Percentiles rank a stretch among this genome's conserved stretches.
phyloP scores from a whole-genome alignment of 805 yeast species.

The Saturnispora zaruensis region DNA sequence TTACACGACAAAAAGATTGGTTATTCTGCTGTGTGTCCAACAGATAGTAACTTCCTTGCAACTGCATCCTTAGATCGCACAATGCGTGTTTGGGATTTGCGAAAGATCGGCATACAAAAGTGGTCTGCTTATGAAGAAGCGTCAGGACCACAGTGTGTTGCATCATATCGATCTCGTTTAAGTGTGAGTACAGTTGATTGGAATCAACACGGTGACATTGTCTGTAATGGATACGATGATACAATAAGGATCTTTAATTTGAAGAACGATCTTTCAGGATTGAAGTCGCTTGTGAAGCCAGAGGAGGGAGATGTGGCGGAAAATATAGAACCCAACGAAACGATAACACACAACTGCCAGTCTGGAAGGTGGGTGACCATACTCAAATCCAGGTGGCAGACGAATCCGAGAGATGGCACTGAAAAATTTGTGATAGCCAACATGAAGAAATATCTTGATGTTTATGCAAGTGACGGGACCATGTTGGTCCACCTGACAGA shows the following conservation, averaged over 20 bases:
- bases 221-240: constrained; percentile 91
- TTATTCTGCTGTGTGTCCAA: constrained; percentile 74
- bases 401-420: constrained; percentile 54
- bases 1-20: constrained; percentile 90
- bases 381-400: constrained; percentile 81
- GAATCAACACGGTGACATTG: constrained; percentile 59
- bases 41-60: constrained; percentile 54
- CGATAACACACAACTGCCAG: constrained; percentile 84
- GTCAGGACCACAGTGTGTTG: constrained; percentile 43
- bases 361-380: constrained; percentile 97
- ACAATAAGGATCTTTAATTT: constrained; percentile 65
- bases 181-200: constrained; percentile 84
- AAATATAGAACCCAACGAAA: constrained; percentile 50
- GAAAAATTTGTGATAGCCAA: constrained; percentile 88
- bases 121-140: constrained; percentile 52
- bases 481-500: constrained; percentile 65
- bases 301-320: constrained; percentile 25
- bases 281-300: constrained; percentile 14
- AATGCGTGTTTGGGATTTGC: constrained; percentile 77
- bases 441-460: constrained; percentile 82
- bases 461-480: constrained; percentile 67
- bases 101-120: constrained; percentile 39
- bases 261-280: constrained; percentile 20
- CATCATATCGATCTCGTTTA: constrained; percentile 62
- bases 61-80: constrained; percentile 88